These are phyloP conservation scores for Heterobasidion parviporum DNA, from an alignment of 1,284 basidiomycete genomes.

Conservation along the genomic window DNA sequence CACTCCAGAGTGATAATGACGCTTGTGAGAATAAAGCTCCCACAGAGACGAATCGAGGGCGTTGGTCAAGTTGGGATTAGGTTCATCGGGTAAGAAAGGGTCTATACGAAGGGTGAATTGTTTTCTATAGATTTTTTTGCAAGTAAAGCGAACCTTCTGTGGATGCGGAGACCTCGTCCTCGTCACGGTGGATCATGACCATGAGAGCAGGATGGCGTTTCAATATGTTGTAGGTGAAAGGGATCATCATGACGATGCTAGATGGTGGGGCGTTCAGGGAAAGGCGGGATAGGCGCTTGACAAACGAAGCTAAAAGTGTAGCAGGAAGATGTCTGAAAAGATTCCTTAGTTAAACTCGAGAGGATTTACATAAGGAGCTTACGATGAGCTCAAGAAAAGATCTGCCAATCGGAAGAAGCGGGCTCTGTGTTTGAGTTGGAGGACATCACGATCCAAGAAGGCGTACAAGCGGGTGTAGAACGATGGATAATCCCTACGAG, in stretches of 20 bases:
- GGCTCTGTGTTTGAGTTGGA: slow-evolving; percentile 90
- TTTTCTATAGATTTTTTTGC: too few species aligned
- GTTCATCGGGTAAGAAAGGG: slow-evolving; percentile 63
- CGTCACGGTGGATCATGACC: slow-evolving; percentile 80
- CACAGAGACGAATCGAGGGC: slow-evolving; percentile 87
- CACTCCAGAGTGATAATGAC: slow-evolving; percentile 83
- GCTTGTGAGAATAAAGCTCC: slow-evolving; percentile 79
- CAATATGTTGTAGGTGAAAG: slow-evolving; percentile 93
- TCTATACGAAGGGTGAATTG: slow-evolving; percentile 34
- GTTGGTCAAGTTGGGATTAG: slow-evolving; percentile 69
- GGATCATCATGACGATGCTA: slow-evolving; percentile 85
- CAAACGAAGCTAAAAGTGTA: slow-evolving; percentile 85
- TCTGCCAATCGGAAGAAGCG: slow-evolving; percentile 94
- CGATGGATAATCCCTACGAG: slow-evolving; percentile 80
- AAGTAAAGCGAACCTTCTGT: slow-evolving; percentile 24
- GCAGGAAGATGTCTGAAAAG: slow-evolving; percentile 78
- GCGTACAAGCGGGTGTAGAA: slow-evolving; percentile 94
- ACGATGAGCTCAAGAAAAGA: slow-evolving; percentile 87
- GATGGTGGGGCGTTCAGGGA: slow-evolving; percentile 84
- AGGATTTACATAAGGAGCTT: slow-evolving; percentile 21
- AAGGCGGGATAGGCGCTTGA: slow-evolving; percentile 85
- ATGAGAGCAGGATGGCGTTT: slow-evolving; percentile 90
- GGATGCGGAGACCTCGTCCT: slow-evolving; percentile 30
- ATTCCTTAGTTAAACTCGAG: not conserved
- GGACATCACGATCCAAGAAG: slow-evolving; percentile 78